A percentile compares a stretch with the other conserved stretches of the same genome.
phyloP scores from a whole-genome alignment of 768 basidiomycete species.

The Multifurca ochricompacta region DNA sequence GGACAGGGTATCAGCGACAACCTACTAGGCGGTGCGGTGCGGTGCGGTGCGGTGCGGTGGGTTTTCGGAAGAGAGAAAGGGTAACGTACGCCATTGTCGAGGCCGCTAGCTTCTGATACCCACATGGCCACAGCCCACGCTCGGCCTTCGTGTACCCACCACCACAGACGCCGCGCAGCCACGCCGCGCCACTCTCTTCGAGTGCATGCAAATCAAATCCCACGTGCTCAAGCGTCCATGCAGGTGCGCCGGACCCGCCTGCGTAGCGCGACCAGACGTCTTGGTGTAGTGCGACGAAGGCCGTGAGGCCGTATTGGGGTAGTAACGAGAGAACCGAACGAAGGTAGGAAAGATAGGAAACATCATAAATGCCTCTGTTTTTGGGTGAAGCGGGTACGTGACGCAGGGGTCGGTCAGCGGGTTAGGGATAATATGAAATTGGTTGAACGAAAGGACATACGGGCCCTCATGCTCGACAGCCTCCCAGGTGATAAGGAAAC shows the following conservation, averaged over 20 bases:
- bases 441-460: conserved; percentile 49
- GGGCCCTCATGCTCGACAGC: conserved; percentile 90
- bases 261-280: conserved; percentile 95
- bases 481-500: conserved; percentile 96
- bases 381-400: neutral
- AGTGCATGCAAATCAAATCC: conserved; percentile 80
- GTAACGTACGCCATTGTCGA: conserved; percentile 80
- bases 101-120: conserved; percentile 89
- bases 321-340: conserved; percentile 57
- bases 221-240: conserved; percentile 83
- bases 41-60: neutral
- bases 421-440: too few species aligned
- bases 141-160: conserved; percentile 72
- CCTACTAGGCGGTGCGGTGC: neutral
- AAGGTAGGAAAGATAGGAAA: conserved; percentile 75
- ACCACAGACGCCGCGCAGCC: conserved; percentile 72
- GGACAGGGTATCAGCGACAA: neutral
- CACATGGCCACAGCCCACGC: conserved; percentile 85
- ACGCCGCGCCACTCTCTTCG: conserved; percentile 80
- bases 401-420: neutral
- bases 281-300: conserved; percentile 81
- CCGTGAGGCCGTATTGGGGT: conserved; percentile 62
- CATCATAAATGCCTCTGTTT: conserved; percentile 74
- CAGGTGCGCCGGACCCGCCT: conserved; percentile 93
- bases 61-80: too few species aligned